Percentiles rank a stretch among this genome's conserved stretches.
Evolutionary conservation across 2,329 filamentous ascomycete species (phyloP).

Genomic region (Cadophora sp.): DNA sequence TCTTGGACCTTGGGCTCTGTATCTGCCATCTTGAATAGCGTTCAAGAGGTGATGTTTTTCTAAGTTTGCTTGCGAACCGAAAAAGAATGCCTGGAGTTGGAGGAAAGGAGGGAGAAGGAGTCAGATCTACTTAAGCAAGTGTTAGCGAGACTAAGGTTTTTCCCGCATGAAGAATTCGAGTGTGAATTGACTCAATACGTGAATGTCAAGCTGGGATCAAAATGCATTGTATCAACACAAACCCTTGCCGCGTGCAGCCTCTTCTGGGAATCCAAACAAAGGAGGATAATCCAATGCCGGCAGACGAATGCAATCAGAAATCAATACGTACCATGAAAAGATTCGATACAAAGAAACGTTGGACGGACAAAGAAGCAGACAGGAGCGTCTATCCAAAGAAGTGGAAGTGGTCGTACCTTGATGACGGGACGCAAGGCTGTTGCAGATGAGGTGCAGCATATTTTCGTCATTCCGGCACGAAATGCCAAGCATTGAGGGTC

Average conservation of each 20-base stretch:
- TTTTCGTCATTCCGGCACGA: slow-evolving; percentile 22
- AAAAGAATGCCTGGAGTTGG: neutral
- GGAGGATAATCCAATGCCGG: neutral
- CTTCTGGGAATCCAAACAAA: neutral
- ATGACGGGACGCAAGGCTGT: slow-evolving; percentile 21
- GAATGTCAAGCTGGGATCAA: slow-evolving; percentile 11
- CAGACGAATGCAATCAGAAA: neutral
- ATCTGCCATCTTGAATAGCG: slow-evolving; percentile 39
- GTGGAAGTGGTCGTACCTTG: neutral
- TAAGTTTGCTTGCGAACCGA: slow-evolving; percentile 6
- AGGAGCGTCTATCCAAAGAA: slow-evolving; percentile 2
- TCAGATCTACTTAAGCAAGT: neutral
- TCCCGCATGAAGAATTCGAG: neutral
- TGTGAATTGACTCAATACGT: neutral
- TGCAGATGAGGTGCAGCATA: slow-evolving; percentile 9
- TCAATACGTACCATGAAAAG: neutral
- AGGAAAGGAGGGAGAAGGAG: slow-evolving; percentile 5
- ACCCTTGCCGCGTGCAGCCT: slow-evolving; percentile 6
- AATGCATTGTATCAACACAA: neutral
- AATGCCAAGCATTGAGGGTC: slow-evolving; percentile 21
- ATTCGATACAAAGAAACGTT: neutral
- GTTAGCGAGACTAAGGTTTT: neutral
- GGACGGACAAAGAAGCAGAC: neutral
- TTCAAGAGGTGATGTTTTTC: slow-evolving; percentile 1
- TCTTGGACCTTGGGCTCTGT: slow-evolving; percentile 39